Evolutionary conservation across 305 asterid species (phyloP).

Genomic region (Rubia peregrina): DNA sequence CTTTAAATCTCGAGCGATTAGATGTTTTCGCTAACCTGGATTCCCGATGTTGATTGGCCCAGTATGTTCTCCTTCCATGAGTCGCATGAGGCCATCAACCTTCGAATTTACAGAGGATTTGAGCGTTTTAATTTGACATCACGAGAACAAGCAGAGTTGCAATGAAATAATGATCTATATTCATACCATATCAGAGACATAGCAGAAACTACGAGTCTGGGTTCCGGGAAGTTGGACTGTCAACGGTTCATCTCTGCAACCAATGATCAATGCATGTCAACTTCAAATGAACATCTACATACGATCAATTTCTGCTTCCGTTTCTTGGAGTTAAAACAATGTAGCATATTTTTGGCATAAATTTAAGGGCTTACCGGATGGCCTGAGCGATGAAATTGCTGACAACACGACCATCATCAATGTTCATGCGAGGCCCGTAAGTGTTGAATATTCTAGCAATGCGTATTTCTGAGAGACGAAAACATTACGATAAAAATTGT

Average conservation of each 20-base stretch:
- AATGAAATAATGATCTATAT: background rate
- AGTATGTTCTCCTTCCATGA: slow-evolving; percentile 35
- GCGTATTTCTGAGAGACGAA: slow-evolving; percentile 43
- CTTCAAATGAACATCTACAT: background rate
- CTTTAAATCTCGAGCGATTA: background rate
- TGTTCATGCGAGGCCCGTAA: slow-evolving; percentile 60
- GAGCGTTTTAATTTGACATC: slow-evolving; percentile 5
- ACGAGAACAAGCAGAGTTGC: background rate
- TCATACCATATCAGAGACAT: slow-evolving; percentile 35
- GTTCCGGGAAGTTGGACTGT: slow-evolving; percentile 81
- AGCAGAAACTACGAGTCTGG: slow-evolving; percentile 58
- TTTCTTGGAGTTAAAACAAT: background rate
- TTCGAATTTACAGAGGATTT: slow-evolving; percentile 10
- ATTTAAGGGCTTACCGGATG: slow-evolving; percentile 28
- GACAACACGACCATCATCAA: slow-evolving; percentile 37
- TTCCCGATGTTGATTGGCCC: slow-evolving; percentile 43
- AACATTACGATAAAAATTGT: background rate
- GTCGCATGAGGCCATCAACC: slow-evolving; percentile 38
- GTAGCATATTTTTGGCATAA: too few relatives aligned
- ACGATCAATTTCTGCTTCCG: background rate
- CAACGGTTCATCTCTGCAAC: slow-evolving; percentile 52
- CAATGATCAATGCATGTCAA: background rate
- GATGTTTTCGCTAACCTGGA: slow-evolving; percentile 21
- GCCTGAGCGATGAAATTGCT: slow-evolving; percentile 36
- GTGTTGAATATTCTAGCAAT: slow-evolving; percentile 73